Evolutionary conservation across 2,329 filamentous ascomycete genomes (phyloP).

Genomic region (Dryadomyces quercivorus): DNA sequence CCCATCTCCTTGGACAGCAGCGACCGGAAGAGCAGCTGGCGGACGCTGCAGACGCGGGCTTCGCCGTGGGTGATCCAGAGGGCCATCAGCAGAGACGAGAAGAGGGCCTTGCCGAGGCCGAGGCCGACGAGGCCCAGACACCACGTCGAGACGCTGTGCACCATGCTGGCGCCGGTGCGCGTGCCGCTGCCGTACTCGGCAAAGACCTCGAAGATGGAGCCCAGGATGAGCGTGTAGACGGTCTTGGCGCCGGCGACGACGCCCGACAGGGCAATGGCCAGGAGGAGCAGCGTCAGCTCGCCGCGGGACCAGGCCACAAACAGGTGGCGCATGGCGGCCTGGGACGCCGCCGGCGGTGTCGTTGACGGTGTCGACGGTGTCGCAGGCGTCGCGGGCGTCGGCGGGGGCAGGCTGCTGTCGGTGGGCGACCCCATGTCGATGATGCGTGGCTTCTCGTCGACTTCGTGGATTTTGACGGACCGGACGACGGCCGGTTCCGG

Average conservation of each 20-base stretch:
- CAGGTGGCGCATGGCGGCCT: conserved; percentile 26
- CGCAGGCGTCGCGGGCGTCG: background rate
- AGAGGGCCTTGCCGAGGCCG: conserved; percentile 52
- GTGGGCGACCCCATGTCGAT: conserved; percentile 1
- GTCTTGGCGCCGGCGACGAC: conserved; percentile 52
- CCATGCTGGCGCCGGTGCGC: conserved; percentile 27
- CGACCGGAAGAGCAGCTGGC: conserved; percentile 51
- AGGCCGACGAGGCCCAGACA: conserved; percentile 51
- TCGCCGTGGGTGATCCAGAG: conserved; percentile 73
- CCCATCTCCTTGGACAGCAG: conserved; percentile 61
- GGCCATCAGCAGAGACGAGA: conserved; percentile 53
- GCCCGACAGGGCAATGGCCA: conserved; percentile 44
- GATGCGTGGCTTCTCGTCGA: conserved; percentile 4
- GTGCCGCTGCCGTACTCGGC: conserved; percentile 46
- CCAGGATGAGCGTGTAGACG: conserved; percentile 56
- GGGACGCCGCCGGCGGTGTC: background rate
- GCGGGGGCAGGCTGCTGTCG: too few relatives aligned
- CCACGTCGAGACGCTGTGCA: conserved; percentile 43
- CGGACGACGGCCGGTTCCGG: background rate
- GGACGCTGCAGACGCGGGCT: conserved; percentile 56
- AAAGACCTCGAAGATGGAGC: conserved; percentile 62
- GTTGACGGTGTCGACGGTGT: background rate
- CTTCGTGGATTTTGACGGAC: conserved; percentile 2
- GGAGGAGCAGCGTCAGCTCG: conserved; percentile 41
- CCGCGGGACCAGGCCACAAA: conserved; percentile 59